phyloP scores from a whole-genome alignment of 2,329 filamentous ascomycete species.

The Colletotrichum sp. region DNA sequence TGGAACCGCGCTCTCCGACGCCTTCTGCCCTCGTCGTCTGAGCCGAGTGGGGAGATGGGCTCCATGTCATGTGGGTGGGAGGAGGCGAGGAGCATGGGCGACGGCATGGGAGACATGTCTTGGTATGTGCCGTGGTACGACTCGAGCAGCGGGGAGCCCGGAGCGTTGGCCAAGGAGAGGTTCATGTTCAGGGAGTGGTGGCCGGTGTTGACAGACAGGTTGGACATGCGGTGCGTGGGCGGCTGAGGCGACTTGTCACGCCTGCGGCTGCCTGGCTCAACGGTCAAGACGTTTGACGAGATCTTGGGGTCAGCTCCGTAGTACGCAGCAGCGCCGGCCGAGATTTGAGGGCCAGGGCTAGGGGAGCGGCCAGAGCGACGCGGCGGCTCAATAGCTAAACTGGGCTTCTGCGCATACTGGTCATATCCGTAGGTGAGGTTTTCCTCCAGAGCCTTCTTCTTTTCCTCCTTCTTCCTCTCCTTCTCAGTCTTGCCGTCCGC shows the following conservation, averaged over 20 bases:
- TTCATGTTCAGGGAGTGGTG: slow-evolving; percentile 40
- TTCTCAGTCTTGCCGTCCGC: slow-evolving; percentile 20
- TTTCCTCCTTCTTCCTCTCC: slow-evolving; percentile 35
- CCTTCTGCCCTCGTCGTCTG: slow-evolving; percentile 52
- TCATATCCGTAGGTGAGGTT: slow-evolving; percentile 56
- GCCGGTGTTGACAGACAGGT: slow-evolving; percentile 54
- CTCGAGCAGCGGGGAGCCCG: slow-evolving; percentile 85
- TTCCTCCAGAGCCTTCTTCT: slow-evolving; percentile 40
- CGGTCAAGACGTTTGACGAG: slow-evolving; percentile 43
- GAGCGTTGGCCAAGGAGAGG: slow-evolving; percentile 61
- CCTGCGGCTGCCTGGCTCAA: slow-evolving; percentile 41
- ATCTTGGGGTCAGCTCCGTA: slow-evolving; percentile 41
- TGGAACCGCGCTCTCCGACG: slow-evolving; percentile 77
- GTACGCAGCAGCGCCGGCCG: slow-evolving; percentile 27
- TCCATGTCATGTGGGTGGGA: slow-evolving; percentile 40
- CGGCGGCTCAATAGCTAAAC: slow-evolving; percentile 9
- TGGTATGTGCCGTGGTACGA: slow-evolving; percentile 95
- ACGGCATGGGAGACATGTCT: slow-evolving; percentile 92
- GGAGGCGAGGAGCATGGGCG: slow-evolving; percentile 69
- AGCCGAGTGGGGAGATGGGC: slow-evolving; percentile 56
- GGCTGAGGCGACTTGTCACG: slow-evolving; percentile 54
- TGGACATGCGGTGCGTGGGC: slow-evolving; percentile 55
- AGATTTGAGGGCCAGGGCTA: slow-evolving; percentile 20
- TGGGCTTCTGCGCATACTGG: slow-evolving; percentile 9
- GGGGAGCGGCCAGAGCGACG: slow-evolving; percentile 10